Conservation (phyloP, 2,329 filamentous ascomycete species). For the Neocatenulostroma microsporum region DNA sequence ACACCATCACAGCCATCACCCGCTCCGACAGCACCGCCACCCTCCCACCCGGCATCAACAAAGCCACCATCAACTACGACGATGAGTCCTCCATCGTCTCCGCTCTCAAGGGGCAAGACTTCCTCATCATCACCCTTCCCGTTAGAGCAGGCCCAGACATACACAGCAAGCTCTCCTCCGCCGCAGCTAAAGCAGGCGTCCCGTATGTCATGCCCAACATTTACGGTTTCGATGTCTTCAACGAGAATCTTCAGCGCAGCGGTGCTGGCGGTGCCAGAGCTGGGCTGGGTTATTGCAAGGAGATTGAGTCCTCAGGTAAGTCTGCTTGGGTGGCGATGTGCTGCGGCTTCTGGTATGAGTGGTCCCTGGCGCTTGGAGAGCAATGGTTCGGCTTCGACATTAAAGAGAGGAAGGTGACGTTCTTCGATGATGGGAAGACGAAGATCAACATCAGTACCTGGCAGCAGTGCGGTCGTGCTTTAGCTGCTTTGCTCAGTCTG, state of each 20-base stretch:
- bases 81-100: conserved; percentile 16
- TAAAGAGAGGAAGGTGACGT: conserved; percentile 14
- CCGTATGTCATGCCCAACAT: conserved; percentile 23
- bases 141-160: conserved; percentile 17
- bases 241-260: conserved; percentile 20
- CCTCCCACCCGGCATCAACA: conserved; percentile 15
- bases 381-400: conserved; percentile 26
- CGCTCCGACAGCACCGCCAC: conserved; percentile 36
- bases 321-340: conserved; percentile 20
- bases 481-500: conserved; percentile 29
- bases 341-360: conserved; percentile 29
- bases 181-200: conserved; percentile 23
- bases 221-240: too few species aligned
- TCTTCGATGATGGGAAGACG: conserved; percentile 23
- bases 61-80: conserved; percentile 21
- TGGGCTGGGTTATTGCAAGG: too few species aligned
- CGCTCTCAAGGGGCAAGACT: conserved; percentile 26
- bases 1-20: conserved; percentile 35
- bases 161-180: conserved; percentile 23
- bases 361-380: conserved; percentile 13
- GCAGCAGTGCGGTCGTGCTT: conserved; percentile 26
- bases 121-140: conserved; percentile 28
- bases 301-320: too few species aligned
- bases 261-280: too few species aligned
- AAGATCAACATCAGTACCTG: conserved; percentile 29